Evolutionary conservation across 192 early-diverging fungal genomes (phyloP).

Genomic region (Linnemannia schmuckeri): DNA sequence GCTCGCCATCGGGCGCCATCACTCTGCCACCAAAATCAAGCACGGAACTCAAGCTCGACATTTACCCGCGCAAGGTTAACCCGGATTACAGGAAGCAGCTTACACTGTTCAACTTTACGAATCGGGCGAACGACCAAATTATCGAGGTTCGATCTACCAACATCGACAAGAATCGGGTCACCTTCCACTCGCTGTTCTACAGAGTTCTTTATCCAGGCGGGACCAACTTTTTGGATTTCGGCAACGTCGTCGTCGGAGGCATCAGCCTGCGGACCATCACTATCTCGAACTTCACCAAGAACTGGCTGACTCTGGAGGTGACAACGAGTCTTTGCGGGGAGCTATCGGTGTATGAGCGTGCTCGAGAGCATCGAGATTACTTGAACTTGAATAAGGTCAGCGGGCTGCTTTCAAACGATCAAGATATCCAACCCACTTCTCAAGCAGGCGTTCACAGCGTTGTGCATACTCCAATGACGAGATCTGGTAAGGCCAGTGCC

Average conservation of each 20-base stretch:
- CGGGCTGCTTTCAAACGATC: constrained; percentile 6
- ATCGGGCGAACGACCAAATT: constrained; percentile 89
- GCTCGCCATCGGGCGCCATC: constrained; percentile 74
- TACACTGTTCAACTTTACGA: constrained; percentile 91
- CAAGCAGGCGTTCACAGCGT: neutral
- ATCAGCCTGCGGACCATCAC: constrained; percentile 81
- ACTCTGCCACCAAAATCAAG: constrained; percentile 83
- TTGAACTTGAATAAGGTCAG: constrained; percentile 21
- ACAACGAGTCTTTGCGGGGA: constrained; percentile 61
- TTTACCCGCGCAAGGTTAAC: constrained; percentile 98
- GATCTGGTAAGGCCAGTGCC: constrained; percentile 4
- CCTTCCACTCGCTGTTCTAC: constrained; percentile 97
- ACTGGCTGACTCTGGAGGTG: constrained; percentile 60
- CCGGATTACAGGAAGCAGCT: constrained; percentile 97
- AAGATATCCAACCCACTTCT: neutral
- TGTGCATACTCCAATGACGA: neutral
- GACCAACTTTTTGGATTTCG: constrained; percentile 97
- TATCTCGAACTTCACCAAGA: constrained; percentile 86
- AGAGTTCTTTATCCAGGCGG: constrained; percentile 87
- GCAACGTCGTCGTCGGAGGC: constrained; percentile 86
- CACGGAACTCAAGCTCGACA: constrained; percentile 88
- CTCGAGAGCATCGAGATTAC: constrained; percentile 34
- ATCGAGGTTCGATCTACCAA: constrained; percentile 94
- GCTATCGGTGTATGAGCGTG: constrained; percentile 55
- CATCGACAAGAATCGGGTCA: constrained; percentile 96